Evolutionary conservation across 129 eudicot genomes (phyloP), one percentile per base, ranked within the genome.

Genomic region (Oenanthe sinensis): DNA sequence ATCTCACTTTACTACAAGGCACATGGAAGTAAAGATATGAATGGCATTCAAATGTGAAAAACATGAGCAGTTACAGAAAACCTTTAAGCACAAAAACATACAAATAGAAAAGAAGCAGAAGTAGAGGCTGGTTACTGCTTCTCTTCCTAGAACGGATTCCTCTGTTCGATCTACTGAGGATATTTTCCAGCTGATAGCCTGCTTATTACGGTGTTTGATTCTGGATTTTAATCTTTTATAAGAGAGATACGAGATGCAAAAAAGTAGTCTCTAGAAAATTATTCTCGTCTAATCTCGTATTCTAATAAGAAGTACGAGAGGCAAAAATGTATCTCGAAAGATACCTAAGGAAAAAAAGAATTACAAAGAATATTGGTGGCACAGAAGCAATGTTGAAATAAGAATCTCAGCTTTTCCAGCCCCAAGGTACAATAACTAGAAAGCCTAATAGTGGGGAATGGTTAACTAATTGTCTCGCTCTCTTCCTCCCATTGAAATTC

Each of bases 341-440:
- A 60, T 60, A 60, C 33, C 13, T 60, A 60, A 58, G 65, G 65
- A n/a, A 24, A 58, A 50, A 60, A 60, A 60, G 68, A 60, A 60
- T 60, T 60, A 60, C 68, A 60, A 60, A 60, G 68, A 60, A 60
- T 60, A 60, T 60, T n/a, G 68, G 68, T 60, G 68, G 68, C 68
- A n/a, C n/a, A n/a, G 12, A 60, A 60, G 68, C 68, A 60, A n/a
- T 20, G 33, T n/a, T 10, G 68, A 60, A 60, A 60, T 30, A 28
- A n/a, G 68, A 60, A 60, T 60, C 68, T 60, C 68, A 60, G 68
- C 68, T 60, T 60, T 60, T 60, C 68, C 68, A 60, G 33, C 68
- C 33, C 68, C 68, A 60, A 24, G 68, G 14, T 60, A 24, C 36
- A 60, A 58, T n/a, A n/a, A n/a, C 68, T 60, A 60, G 13, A 60